Conservation (phyloP, 2,329 filamentous ascomycete genomes). For the Fusarium sp. region DNA sequence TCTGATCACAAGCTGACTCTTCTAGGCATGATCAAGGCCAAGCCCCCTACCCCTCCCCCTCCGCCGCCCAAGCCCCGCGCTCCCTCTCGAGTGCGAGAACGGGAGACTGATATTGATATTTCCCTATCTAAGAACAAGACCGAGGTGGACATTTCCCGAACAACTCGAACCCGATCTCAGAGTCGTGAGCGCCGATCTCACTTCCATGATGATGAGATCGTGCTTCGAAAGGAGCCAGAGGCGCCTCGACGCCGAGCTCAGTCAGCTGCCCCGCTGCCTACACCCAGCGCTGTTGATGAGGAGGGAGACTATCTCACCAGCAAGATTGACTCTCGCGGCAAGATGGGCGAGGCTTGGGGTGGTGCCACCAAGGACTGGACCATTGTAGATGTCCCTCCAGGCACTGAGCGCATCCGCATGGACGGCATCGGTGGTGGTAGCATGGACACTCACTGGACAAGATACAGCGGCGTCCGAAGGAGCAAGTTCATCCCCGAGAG, state of each 20-base stretch:
- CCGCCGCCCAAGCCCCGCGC: constrained; percentile 60
- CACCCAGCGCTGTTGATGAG: constrained; percentile 58
- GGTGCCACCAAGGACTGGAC: constrained; percentile 83
- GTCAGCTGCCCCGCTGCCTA: constrained; percentile 59
- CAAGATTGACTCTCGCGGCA: constrained; percentile 69
- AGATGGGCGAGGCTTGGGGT: constrained; percentile 78
- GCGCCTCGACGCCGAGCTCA: constrained; percentile 61
- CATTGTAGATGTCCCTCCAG: constrained; percentile 86
- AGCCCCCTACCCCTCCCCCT: constrained; percentile 60
- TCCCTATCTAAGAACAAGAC: constrained; percentile 65
- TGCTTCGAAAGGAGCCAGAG: constrained; percentile 69
- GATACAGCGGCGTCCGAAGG: constrained; percentile 81
- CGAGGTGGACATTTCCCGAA: constrained; percentile 67
- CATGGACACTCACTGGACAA: constrained; percentile 82
- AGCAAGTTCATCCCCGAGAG: constrained; percentile 80
- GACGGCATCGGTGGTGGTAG: constrained; percentile 80
- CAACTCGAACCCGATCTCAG: constrained; percentile 50
- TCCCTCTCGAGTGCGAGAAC: constrained; percentile 58
- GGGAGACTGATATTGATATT: constrained; percentile 72
- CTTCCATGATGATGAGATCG: constrained; percentile 73
- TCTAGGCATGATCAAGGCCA: constrained; percentile 58
- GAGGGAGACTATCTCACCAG: constrained; percentile 72
- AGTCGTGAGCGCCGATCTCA: constrained; percentile 55
- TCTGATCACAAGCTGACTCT: constrained; percentile 16
- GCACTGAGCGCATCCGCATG: constrained; percentile 85